These are phyloP conservation scores for Pleurotus ostreatus DNA, from an alignment of 768 basidiomycete species.

Conservation along the genomic window DNA sequence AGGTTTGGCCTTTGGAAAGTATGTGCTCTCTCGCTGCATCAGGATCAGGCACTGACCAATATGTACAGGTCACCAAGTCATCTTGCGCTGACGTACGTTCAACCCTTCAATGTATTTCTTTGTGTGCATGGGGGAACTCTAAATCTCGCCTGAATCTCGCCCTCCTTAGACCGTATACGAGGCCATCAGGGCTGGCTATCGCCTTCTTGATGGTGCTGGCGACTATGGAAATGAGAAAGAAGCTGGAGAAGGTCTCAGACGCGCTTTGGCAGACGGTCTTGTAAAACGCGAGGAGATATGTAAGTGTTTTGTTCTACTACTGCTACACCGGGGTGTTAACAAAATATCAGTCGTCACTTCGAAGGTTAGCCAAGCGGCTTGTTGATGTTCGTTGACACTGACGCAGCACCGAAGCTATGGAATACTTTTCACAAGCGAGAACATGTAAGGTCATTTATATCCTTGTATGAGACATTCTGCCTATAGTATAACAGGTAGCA, in stretches of 20 bases:
- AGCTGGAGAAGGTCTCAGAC: conserved; percentile 72
- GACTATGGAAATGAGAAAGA: conserved; percentile 92
- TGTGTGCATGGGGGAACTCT: neutral
- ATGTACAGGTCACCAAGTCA: conserved; percentile 50
- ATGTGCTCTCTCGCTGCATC: conserved; percentile 7
- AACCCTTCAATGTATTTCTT: no score
- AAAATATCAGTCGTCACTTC: conserved; percentile 86
- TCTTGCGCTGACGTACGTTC: conserved; percentile 54
- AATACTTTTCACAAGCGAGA: conserved; percentile 85
- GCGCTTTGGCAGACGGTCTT: conserved; percentile 76
- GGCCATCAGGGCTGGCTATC: conserved; percentile 83
- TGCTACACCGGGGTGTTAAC: conserved; percentile 25
- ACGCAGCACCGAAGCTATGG: conserved; percentile 54
- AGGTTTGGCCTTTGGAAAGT: conserved; percentile 77
- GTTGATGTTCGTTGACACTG: neutral
- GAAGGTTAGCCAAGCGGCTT: conserved; percentile 42
- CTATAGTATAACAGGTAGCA: conserved; percentile 40
- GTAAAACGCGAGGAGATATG: conserved; percentile 88
- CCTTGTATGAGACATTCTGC: neutral
- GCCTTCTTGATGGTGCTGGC: conserved; percentile 81
- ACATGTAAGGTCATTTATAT: conserved; percentile 42
- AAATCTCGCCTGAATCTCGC: neutral
- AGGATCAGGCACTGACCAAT: conserved; percentile 26
- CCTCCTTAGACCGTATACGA: conserved; percentile 67
- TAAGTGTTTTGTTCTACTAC: conserved; percentile 31